Evolutionary conservation across 768 basidiomycete genomes (phyloP).

Genomic region (Serendipita indica): DNA sequence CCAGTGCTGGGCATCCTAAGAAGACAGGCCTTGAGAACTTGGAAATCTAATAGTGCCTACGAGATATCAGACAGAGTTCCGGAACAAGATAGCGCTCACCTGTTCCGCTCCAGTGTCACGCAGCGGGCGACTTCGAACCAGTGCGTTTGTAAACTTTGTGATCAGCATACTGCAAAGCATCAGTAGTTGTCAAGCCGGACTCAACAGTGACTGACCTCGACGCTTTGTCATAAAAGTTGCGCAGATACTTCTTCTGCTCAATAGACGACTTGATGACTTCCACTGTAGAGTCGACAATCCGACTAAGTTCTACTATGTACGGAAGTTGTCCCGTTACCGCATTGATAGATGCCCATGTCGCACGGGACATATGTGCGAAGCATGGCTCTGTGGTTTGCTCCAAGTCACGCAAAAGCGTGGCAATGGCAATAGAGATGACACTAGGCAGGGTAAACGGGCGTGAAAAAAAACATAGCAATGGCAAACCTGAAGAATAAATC

Average conservation of each 20-base stretch:
- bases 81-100: slow-evolving; percentile 28
- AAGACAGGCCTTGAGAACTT: slow-evolving; percentile 69
- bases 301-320: slow-evolving; percentile 65
- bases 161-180: slow-evolving; percentile 48
- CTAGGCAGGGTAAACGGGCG: slow-evolving; percentile 26
- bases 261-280: slow-evolving; percentile 66
- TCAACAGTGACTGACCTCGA: slow-evolving; percentile 44
- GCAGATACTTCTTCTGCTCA: slow-evolving; percentile 87
- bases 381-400: slow-evolving; percentile 71
- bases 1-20: slow-evolving; percentile 58
- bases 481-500: slow-evolving; percentile 78
- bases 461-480: background rate
- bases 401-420: slow-evolving; percentile 65
- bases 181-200: background rate
- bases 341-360: slow-evolving; percentile 61
- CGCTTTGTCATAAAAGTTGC: slow-evolving; percentile 88
- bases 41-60: slow-evolving; percentile 81
- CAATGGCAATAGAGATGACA: slow-evolving; percentile 71
- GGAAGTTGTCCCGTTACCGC: slow-evolving; percentile 79
- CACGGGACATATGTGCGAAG: slow-evolving; percentile 60
- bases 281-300: slow-evolving; percentile 57
- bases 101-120: slow-evolving; percentile 93
- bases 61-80: background rate
- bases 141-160: slow-evolving; percentile 72
- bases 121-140: slow-evolving; percentile 82